These are phyloP conservation scores for Wickerhamomyces sp. DNA, from an alignment of 1,139 yeast genomes.

Conservation along the genomic window DNA sequence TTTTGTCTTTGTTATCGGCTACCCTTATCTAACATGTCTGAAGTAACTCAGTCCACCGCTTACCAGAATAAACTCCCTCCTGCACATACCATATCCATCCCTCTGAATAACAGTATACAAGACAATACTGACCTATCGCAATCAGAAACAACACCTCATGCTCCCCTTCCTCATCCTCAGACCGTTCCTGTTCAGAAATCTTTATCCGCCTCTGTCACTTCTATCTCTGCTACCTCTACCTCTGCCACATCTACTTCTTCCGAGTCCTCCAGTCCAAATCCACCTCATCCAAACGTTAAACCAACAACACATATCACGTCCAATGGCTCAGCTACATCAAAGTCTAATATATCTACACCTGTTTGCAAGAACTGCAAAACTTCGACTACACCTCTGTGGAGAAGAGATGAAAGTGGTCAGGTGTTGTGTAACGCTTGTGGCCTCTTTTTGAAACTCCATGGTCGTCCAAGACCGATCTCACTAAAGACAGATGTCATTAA, in stretches of 20 bases:
- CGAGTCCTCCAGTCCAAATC: constrained; percentile 4
- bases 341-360: constrained; percentile 54
- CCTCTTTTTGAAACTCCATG: constrained; percentile 82
- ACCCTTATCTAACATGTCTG: constrained; percentile 3
- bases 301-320: constrained; percentile 34
- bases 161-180: background rate
- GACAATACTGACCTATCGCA: background rate
- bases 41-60: constrained; percentile 6
- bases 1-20: background rate
- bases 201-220: background rate
- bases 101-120: background rate
- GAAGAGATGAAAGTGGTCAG: constrained; percentile 90
- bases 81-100: background rate
- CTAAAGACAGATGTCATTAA: constrained; percentile 89
- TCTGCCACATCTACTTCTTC: background rate
- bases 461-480: constrained; percentile 87
- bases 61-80: constrained; percentile 1
- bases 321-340: constrained; percentile 35
- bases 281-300: constrained; percentile 37
- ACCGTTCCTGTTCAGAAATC: background rate
- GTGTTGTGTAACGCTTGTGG: constrained; percentile 97
- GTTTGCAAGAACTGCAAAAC: constrained; percentile 89
- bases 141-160: background rate
- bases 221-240: background rate
- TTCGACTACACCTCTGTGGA: constrained; percentile 91